Evolutionary conservation across 1,139 yeast species (phyloP).

Genomic region (Kluyveromyces sp.): DNA sequence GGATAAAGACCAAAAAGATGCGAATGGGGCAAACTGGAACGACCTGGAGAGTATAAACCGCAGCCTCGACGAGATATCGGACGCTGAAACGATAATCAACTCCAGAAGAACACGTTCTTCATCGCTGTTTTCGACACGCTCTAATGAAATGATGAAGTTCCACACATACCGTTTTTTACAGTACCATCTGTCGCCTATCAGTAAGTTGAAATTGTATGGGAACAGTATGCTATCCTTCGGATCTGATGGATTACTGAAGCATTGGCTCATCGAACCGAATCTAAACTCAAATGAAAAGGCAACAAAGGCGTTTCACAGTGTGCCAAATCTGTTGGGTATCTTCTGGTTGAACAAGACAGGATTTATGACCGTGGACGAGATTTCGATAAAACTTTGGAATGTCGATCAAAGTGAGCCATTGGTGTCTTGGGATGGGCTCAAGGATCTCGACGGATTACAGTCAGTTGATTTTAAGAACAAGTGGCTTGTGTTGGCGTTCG

Average conservation of each 20-base stretch:
- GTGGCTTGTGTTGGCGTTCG: slow-evolving; percentile 20
- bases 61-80: slow-evolving; percentile 5
- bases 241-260: slow-evolving; percentile 17
- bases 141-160: slow-evolving; percentile 5
- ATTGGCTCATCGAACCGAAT: slow-evolving; percentile 20
- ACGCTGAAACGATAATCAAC: slow-evolving; percentile 8
- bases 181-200: slow-evolving; percentile 11
- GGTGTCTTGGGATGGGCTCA: slow-evolving; percentile 15
- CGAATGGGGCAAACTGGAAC: background rate
- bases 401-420: slow-evolving; percentile 13
- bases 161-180: slow-evolving; percentile 10
- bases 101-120: slow-evolving; percentile 11
- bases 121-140: slow-evolving; percentile 12
- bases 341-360: slow-evolving; percentile 22
- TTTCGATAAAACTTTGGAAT: slow-evolving; percentile 21
- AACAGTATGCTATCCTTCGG: slow-evolving; percentile 22
- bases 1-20: background rate
- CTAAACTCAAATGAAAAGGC: slow-evolving; percentile 16
- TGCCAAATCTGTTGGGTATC: slow-evolving; percentile 15
- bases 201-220: slow-evolving; percentile 17
- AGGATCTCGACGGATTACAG: slow-evolving; percentile 13
- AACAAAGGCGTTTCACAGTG: slow-evolving; percentile 15
- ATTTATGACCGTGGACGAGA: slow-evolving; percentile 19
- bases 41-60: background rate
- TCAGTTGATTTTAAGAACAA: slow-evolving; percentile 25